Base-by-base conservation (phyloP, 2,329 filamentous ascomycete genomes). In the Epicoccum sorghinum region DNA sequence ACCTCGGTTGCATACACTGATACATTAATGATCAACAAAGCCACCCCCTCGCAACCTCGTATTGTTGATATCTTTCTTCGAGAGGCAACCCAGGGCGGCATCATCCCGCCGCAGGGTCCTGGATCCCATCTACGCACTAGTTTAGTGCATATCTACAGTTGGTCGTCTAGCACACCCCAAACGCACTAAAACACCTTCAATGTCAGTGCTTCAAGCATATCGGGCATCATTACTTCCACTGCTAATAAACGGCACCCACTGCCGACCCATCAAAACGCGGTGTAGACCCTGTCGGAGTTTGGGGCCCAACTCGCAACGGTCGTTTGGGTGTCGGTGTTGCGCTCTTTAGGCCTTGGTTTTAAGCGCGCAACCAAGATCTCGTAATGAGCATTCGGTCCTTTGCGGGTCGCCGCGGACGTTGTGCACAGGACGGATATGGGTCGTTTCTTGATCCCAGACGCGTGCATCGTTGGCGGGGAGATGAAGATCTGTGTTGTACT, bases 41-140 rank as follows among this genome's bases (percentile, higher is more conserved):
- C 27, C 27, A 7, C 6, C 27, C 27, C 27, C 27, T 29, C 27
- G 9, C 27, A 9, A 9, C 27, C 9, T 35, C 18, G 1, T 18
- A 18, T 18, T 18, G 18, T 3, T 3, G 18, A 18, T 18, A 18
- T 7, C 5, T n/a, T 35, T 35, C 33, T 3, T 35, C 33, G 6
- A 12, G 27, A 2, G 8, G 10, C 7, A 25, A n/a, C 23, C 4
- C 7, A 14, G 13, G 25, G 4, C 22, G 14, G 8, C 7, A 6
- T 32, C 14, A 5, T 45, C 29, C 45, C 45, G 46, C 22, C 40
- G 46, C 52, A 54, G 45, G 52, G 52, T 46, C 52, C 13, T 27
- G 24, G 32, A 18, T 33, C 14, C 22, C 18, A 30, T 38, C 33
- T 44, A 18, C 23, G n/a, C 38, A 37, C 43, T 52, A 52, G 18